Evolutionary conservation across 768 basidiomycete genomes (phyloP).

Genomic region (Suillus weaverae): DNA sequence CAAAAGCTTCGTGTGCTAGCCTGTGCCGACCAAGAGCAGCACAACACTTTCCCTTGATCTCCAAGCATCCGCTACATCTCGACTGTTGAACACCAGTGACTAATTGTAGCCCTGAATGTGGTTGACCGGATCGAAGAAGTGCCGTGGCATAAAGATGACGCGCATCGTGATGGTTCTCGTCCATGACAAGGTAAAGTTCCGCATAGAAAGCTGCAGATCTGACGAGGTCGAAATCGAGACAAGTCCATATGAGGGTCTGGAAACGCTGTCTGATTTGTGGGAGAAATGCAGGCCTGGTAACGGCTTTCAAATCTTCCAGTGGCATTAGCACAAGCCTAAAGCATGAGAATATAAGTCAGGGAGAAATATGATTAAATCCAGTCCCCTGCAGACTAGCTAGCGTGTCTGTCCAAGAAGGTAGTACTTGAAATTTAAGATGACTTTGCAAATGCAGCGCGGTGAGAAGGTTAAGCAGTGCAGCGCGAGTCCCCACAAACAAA

Average conservation of each 20-base stretch:
- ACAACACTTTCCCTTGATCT: constrained; percentile 79
- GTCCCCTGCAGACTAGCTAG: constrained; percentile 6
- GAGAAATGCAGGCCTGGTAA: constrained; percentile 40
- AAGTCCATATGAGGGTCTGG: constrained; percentile 75
- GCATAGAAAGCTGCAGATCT: constrained; percentile 87
- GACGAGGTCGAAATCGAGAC: constrained; percentile 77
- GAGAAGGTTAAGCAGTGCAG: constrained; percentile 13
- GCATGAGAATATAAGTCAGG: constrained; percentile 28
- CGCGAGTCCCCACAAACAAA: constrained; percentile 22
- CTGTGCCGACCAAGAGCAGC: constrained; percentile 69
- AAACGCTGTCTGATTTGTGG: constrained; percentile 68
- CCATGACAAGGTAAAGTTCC: constrained; percentile 76
- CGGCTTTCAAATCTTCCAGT: constrained; percentile 44
- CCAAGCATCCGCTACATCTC: constrained; percentile 72
- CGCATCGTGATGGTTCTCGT: constrained; percentile 72
- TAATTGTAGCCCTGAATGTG: constrained; percentile 71
- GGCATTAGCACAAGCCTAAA: constrained; percentile 50
- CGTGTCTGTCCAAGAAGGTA: constrained; percentile 12
- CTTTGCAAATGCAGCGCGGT: constrained; percentile 20
- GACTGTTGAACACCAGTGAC: constrained; percentile 62
- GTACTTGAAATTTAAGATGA: constrained; percentile 1
- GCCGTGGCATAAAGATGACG: constrained; percentile 83
- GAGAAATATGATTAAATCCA: constrained; percentile 16
- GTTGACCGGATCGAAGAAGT: constrained; percentile 67
- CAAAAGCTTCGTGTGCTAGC: constrained; percentile 73